A percentile compares a stretch with the other conserved stretches of the same genome.
Conservation (phyloP, 352 stramenopile genomes). For the Globisporangium middletonii region DNA sequence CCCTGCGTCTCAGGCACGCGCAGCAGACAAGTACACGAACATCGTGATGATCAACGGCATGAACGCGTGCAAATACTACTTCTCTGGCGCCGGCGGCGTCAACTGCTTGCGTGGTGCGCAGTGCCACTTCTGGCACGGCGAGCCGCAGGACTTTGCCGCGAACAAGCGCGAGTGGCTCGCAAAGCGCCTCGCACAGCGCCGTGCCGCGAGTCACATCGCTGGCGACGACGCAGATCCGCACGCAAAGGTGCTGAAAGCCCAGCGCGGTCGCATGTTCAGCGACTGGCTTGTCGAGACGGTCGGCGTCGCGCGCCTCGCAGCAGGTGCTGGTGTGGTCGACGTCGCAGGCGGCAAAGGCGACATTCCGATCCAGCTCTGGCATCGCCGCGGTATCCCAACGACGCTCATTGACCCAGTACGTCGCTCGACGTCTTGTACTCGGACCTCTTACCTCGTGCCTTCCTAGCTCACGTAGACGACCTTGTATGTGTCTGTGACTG, state of each 20-base stretch:
- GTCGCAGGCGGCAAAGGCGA: constrained; percentile 86
- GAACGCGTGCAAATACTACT: constrained; percentile 86
- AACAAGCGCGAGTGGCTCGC: constrained; percentile 65
- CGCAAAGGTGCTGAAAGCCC: constrained; percentile 62
- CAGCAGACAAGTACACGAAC: constrained; percentile 72
- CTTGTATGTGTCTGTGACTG: background rate
- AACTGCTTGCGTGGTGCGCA: constrained; percentile 61
- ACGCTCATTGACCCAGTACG: constrained; percentile 83
- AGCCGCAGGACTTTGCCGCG: constrained; percentile 44
- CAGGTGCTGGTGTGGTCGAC: constrained; percentile 74
- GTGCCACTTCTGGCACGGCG: constrained; percentile 82
- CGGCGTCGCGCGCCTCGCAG: constrained; percentile 29
- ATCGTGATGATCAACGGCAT: constrained; percentile 75
- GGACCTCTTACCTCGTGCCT: no score
- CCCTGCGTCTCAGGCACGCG: constrained; percentile 40
- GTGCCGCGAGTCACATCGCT: constrained; percentile 39
- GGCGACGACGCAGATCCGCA: constrained; percentile 59
- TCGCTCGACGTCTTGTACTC: background rate
- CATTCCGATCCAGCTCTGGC: constrained; percentile 81
- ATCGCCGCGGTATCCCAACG: constrained; percentile 63
- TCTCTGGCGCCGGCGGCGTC: constrained; percentile 47
- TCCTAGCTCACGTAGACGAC: background rate
- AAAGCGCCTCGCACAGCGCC: constrained; percentile 59
- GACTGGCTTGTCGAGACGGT: constrained; percentile 78
- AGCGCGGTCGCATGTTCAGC: constrained; percentile 71